These are phyloP conservation scores for Didymella lethalis DNA, from an alignment of 2,329 filamentous ascomycete species.

Conservation along the genomic window DNA sequence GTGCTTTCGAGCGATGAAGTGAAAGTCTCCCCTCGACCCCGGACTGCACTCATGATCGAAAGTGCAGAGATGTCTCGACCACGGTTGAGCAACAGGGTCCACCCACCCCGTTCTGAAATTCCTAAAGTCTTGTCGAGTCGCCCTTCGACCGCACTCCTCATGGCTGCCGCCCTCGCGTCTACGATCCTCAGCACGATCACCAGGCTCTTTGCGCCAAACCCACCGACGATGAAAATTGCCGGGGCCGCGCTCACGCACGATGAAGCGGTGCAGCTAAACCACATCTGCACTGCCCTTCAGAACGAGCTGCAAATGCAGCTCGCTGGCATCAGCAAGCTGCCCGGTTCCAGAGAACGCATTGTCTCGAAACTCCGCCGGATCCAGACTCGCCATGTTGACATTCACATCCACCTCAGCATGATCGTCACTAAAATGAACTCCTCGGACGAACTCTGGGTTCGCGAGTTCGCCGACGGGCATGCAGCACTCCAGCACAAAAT, in stretches of 20 bases:
- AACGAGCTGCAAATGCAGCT: neutral
- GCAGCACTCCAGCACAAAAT: conserved; percentile 1
- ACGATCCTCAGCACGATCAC: neutral
- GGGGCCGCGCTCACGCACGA: neutral
- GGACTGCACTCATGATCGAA: neutral
- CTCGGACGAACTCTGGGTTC: neutral
- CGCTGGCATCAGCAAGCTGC: neutral
- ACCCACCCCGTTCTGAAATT: neutral
- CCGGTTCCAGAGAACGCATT: neutral
- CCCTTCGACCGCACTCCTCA: neutral
- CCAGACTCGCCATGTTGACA: neutral
- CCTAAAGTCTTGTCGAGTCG: neutral
- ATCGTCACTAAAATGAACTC: neutral
- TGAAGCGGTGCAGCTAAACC: neutral
- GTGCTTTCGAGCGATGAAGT: neutral
- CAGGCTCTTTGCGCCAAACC: neutral
- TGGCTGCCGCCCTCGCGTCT: neutral
- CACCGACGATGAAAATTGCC: neutral
- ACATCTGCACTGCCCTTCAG: neutral
- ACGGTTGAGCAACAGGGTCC: neutral
- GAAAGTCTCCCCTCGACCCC: neutral
- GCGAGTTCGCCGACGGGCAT: neutral
- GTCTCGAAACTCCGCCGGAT: neutral
- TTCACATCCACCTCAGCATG: neutral
- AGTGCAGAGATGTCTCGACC: neutral